Conservation (phyloP, 164 flowering plant genomes). For the Vitis rotundifolia region DNA sequence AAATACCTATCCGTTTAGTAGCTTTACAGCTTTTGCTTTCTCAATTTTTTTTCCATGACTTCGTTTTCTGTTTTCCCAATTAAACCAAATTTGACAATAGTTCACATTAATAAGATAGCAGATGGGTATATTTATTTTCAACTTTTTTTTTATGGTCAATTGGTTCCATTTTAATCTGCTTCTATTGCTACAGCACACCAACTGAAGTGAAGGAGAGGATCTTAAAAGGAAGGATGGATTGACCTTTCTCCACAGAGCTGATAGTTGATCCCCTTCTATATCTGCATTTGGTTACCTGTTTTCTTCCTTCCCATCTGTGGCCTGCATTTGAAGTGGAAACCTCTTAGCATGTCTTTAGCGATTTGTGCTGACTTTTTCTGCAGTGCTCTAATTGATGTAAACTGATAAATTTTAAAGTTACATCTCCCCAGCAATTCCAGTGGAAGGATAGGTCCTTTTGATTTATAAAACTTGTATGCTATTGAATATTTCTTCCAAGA, state of each 20-base stretch:
- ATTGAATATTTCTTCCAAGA: no score
- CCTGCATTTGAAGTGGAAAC: background rate
- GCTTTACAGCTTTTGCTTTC: background rate
- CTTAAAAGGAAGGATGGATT: conserved; percentile 97
- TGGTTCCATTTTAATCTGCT: background rate
- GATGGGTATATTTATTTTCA: background rate
- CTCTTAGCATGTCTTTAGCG: background rate
- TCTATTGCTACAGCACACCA: conserved; percentile 68
- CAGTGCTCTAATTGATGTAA: no score
- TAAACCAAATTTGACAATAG: no score
- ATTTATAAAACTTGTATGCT: no score
- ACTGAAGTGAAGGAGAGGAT: conserved; percentile 74
- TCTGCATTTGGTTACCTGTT: background rate
- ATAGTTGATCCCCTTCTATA: no score
- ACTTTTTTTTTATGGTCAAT: background rate
- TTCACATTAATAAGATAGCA: no score
- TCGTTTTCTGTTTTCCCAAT: background rate
- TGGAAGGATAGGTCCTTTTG: no score
- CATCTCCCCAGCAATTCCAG: no score
- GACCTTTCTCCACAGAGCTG: conserved; percentile 10
- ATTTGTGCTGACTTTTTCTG: background rate
- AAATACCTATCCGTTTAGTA: no score
- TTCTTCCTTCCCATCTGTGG: background rate
- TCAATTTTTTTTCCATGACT: background rate
- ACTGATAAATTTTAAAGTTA: no score